These are phyloP conservation scores for Wickerhamiella domercqiae DNA, from an alignment of 805 yeast genomes.

Conservation along the genomic window DNA sequence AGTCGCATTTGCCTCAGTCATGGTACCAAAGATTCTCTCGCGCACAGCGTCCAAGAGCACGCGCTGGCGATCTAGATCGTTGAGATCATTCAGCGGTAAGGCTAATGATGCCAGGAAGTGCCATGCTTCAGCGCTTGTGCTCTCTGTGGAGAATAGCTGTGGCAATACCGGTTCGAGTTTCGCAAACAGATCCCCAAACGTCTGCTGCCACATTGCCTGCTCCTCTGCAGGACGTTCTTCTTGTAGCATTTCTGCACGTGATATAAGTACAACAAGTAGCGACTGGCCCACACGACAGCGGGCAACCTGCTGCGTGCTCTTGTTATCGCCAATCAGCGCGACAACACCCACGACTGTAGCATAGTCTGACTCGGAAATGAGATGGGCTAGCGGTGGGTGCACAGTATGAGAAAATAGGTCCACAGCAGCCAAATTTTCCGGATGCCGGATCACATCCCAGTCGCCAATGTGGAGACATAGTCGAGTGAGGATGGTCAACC, in stretches of 20 bases:
- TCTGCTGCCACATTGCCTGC: constrained; percentile 54
- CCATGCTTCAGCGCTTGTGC: constrained; percentile 81
- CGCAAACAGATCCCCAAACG: constrained; percentile 71
- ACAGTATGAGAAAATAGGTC: constrained; percentile 70
- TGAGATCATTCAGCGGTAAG: too few species aligned
- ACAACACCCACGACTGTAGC: constrained; percentile 65
- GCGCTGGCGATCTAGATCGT: constrained; percentile 76
- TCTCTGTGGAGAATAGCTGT: constrained; percentile 52
- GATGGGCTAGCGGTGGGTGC: constrained; percentile 68
- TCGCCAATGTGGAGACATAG: constrained; percentile 68
- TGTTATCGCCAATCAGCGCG: constrained; percentile 50
- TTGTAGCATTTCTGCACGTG: constrained; percentile 80
- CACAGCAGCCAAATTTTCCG: constrained; percentile 32
- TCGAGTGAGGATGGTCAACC: constrained; percentile 59
- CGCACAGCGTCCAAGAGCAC: constrained; percentile 87
- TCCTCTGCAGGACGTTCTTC: constrained; percentile 50
- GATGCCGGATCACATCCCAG: constrained; percentile 40
- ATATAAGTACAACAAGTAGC: constrained; percentile 72
- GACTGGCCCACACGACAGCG: constrained; percentile 71
- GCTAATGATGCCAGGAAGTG: constrained; percentile 91
- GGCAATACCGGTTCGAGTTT: constrained; percentile 63
- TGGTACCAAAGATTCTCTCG: constrained; percentile 80
- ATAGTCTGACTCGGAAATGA: constrained; percentile 67
- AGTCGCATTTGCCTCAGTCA: constrained; percentile 49
- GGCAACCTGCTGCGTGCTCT: constrained; percentile 36